phyloP scores from a whole-genome alignment of 176 grass and related monocot genomes.

The Phyllostachys edulis region DNA sequence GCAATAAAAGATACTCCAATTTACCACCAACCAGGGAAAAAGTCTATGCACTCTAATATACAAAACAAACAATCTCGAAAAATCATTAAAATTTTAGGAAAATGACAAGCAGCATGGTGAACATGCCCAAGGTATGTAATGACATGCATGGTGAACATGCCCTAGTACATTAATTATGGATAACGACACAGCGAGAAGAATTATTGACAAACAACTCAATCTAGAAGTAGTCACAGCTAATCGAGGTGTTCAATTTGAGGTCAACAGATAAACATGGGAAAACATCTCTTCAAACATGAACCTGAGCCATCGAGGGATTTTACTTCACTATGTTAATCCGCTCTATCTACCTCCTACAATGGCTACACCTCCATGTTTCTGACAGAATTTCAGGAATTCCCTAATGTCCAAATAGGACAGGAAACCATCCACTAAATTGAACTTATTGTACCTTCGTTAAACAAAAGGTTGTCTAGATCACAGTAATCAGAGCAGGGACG shows the following conservation, averaged over 20 bases:
- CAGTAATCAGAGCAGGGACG: not conserved
- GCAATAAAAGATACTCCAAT: not conserved
- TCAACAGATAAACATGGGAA: not conserved
- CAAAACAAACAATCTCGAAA: not conserved
- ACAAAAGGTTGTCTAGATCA: not conserved
- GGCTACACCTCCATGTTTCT: not conserved
- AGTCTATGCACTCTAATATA: not conserved
- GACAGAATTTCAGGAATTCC: not conserved
- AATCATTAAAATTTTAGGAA: not conserved
- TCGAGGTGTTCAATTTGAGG: not conserved
- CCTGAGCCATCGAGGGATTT: not conserved
- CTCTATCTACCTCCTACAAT: not conserved
- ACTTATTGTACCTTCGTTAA: not conserved
- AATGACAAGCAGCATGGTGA: not conserved
- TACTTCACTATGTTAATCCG: not conserved
- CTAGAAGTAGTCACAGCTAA: not conserved
- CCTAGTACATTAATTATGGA: not conserved
- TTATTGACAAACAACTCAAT: not conserved
- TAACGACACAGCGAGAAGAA: not conserved
- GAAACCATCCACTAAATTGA: not conserved
- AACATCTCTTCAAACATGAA: not conserved
- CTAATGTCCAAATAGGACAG: not conserved
- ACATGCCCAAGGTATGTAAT: not conserved
- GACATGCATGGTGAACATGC: not conserved
- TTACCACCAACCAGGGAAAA: not conserved